phyloP scores from a whole-genome alignment of 768 basidiomycete species.

The Sutorius australiensis region DNA sequence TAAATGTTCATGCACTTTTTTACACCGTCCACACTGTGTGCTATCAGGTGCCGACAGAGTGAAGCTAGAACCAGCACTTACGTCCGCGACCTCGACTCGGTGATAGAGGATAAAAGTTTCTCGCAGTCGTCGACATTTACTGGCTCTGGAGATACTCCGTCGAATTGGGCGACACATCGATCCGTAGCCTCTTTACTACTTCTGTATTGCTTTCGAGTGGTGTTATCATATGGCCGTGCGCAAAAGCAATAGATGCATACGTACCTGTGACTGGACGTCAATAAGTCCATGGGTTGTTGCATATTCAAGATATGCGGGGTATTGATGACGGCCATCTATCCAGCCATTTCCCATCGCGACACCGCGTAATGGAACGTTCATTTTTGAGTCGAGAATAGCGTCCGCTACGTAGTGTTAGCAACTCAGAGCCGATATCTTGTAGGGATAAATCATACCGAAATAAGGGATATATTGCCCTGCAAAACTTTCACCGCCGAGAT shows the following conservation, averaged over 20 bases:
- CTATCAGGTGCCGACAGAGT: neutral
- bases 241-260: conserved; percentile 12
- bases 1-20: conserved; percentile 90
- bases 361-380: conserved; percentile 67
- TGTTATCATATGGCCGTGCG: conserved; percentile 1
- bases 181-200: conserved; percentile 54
- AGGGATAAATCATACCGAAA: conserved; percentile 54
- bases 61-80: conserved; percentile 9
- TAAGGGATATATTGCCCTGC: conserved; percentile 98
- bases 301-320: conserved; percentile 86
- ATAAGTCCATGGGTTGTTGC: conserved; percentile 75
- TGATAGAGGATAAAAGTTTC: conserved; percentile 47
- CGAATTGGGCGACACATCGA: conserved; percentile 48
- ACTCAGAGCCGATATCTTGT: neutral
- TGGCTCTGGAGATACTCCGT: conserved; percentile 46
- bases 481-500: conserved; percentile 92
- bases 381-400: conserved; percentile 60
- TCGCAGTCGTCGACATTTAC: conserved; percentile 59
- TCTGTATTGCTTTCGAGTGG: conserved; percentile 52
- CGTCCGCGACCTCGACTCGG: conserved; percentile 21
- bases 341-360: conserved; percentile 96
- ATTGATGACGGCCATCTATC: conserved; percentile 89
- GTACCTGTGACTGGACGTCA: conserved; percentile 64
- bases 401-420: conserved; percentile 50
- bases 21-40: conserved; percentile 57